Percentiles rank a stretch among this genome's conserved stretches.
Conservation (phyloP, 208 protist species). For the Crithidia sp. region DNA sequence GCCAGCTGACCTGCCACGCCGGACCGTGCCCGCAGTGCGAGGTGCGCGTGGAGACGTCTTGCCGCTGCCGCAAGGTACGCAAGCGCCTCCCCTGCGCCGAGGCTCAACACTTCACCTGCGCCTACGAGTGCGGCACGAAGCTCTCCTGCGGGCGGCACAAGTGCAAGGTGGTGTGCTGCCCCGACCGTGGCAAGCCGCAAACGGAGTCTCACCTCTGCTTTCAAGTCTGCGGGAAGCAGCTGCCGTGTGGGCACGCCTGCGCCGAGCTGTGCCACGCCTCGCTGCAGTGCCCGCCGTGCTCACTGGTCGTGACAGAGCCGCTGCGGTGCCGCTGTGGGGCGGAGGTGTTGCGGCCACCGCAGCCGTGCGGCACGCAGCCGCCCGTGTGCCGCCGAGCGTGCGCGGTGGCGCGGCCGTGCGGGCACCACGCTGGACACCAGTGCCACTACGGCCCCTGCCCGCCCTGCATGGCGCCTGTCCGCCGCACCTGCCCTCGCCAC, state of each 20-base stretch:
- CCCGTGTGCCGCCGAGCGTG: slow-evolving; percentile 68
- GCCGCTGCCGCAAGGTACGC: slow-evolving; percentile 59
- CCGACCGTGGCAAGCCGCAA: slow-evolving; percentile 46
- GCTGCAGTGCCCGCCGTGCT: slow-evolving; percentile 64
- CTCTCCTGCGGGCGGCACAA: slow-evolving; percentile 79
- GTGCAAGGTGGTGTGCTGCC: slow-evolving; percentile 66
- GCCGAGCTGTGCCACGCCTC: slow-evolving; percentile 68
- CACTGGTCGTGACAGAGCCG: slow-evolving; percentile 55
- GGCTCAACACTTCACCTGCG: slow-evolving; percentile 47
- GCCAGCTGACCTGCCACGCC: slow-evolving; percentile 56
- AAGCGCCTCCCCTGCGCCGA: slow-evolving; percentile 56
- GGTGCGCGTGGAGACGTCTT: slow-evolving; percentile 40
- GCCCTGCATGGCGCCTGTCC: slow-evolving; percentile 55
- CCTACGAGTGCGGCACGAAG: slow-evolving; percentile 63
- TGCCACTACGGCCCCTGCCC: slow-evolving; percentile 85
- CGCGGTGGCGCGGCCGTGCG: slow-evolving; percentile 37
- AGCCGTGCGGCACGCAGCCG: slow-evolving; percentile 70
- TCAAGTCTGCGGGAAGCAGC: slow-evolving; percentile 54
- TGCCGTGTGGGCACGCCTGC: slow-evolving; percentile 79
- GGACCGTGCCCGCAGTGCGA: slow-evolving; percentile 56
- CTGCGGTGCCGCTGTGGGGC: slow-evolving; percentile 65
- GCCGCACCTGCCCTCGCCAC: slow-evolving; percentile 48
- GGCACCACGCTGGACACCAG: slow-evolving; percentile 49
- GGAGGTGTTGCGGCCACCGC: slow-evolving; percentile 59
- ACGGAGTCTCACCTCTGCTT: slow-evolving; percentile 54